A percentile compares a stretch with the other conserved stretches of the same genome.
These are phyloP conservation scores for Periconia sp. DNA, from an alignment of 2,329 filamentous ascomycete species.

Conservation along the genomic window DNA sequence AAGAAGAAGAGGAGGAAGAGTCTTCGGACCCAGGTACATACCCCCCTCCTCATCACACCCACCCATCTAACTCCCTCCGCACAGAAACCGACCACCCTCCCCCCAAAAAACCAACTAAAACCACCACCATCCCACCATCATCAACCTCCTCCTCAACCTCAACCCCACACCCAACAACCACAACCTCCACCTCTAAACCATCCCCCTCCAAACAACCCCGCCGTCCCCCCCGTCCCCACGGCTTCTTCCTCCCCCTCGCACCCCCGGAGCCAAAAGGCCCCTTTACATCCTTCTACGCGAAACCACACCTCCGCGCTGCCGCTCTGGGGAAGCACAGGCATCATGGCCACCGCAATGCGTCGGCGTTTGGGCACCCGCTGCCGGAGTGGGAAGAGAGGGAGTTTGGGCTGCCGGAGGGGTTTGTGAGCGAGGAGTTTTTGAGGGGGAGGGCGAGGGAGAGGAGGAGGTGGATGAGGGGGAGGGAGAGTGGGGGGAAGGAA, in stretches of 20 bases:
- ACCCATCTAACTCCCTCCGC: too few species aligned
- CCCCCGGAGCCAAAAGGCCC: conserved; percentile 53
- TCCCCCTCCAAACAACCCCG: conserved; percentile 23
- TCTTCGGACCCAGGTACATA: conserved; percentile 30
- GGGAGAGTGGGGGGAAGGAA: conserved; percentile 13
- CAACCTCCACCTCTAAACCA: neutral
- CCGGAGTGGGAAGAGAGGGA: conserved; percentile 72
- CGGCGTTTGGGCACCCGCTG: conserved; percentile 80
- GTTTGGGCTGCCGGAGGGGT: conserved; percentile 73
- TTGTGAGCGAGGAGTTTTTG: conserved; percentile 51
- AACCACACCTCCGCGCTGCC: conserved; percentile 76
- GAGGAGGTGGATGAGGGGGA: conserved; percentile 61
- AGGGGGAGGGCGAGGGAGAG: conserved; percentile 64
- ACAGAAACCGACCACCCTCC: conserved; percentile 2
- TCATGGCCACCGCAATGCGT: conserved; percentile 64
- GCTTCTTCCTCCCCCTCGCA: conserved; percentile 29
- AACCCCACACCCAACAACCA: neutral
- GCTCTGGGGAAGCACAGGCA: conserved; percentile 74
- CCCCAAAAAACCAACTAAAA: conserved; percentile 5
- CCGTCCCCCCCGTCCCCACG: conserved; percentile 34
- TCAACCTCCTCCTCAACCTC: conserved; percentile 33
- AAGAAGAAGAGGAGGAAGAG: conserved; percentile 39
- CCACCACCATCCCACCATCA: conserved; percentile 3
- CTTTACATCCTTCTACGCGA: conserved; percentile 85
- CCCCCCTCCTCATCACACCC: neutral